These are phyloP conservation scores for Fusarium sp. DNA, from an alignment of 2,329 filamentous ascomycete genomes.

Conservation along the genomic window DNA sequence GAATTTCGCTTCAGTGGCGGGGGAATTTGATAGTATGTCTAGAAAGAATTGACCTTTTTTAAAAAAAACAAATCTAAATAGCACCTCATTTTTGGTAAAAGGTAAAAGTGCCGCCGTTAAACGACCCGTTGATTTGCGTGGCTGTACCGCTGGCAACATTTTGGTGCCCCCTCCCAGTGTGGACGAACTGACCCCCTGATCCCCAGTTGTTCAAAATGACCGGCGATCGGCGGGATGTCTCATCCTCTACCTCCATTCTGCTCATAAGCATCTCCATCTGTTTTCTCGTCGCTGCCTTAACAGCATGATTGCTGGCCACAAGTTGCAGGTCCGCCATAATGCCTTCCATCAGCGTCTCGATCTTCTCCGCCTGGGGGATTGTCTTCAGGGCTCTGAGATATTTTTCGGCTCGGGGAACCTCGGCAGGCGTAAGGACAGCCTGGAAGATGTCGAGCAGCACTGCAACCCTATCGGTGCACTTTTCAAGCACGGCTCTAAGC, in stretches of 20 bases:
- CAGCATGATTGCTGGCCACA: background rate
- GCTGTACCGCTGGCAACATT: background rate
- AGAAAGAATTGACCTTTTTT: too few relatives aligned
- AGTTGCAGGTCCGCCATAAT: background rate
- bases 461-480: background rate
- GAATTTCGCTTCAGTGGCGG: too few relatives aligned
- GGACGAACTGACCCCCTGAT: background rate
- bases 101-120: background rate
- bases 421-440: accelerated
- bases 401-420: background rate
- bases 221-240: too few relatives aligned
- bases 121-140: background rate
- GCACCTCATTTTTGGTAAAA: background rate
- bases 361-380: background rate
- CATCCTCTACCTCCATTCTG: accelerated
- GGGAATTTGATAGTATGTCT: too few relatives aligned
- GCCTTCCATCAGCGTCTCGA: background rate
- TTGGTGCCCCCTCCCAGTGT: background rate
- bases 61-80: too few relatives aligned
- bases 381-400: background rate
- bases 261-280: background rate
- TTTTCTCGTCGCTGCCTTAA: background rate
- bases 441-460: background rate
- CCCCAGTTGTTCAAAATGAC: background rate
- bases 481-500: too few relatives aligned